Conservation (phyloP, 2,329 filamentous ascomycete species). For the Talaromyces verruculosus region DNA sequence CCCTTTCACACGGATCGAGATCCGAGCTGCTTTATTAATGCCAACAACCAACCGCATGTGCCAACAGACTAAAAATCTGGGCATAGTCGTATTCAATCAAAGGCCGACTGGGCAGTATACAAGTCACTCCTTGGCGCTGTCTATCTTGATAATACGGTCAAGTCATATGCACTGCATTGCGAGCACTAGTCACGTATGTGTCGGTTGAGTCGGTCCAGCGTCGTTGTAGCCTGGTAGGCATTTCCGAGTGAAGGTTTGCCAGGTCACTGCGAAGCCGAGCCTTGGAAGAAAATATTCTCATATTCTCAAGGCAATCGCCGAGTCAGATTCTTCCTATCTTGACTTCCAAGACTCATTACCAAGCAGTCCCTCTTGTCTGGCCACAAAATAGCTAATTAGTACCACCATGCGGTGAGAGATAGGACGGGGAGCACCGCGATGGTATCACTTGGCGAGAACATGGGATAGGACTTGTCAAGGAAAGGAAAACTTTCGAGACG, state of each 20-base stretch:
- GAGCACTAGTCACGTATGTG: neutral
- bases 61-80: neutral
- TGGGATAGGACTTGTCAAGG: neutral
- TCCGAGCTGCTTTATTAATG: conserved; percentile 3
- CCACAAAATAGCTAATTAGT: neutral
- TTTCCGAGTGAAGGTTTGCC: neutral
- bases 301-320: neutral
- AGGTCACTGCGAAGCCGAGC: neutral
- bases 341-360: neutral
- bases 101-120: neutral
- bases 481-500: neutral
- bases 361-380: neutral
- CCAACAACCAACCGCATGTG: neutral
- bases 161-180: neutral
- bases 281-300: neutral
- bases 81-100: neutral
- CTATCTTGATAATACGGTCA: neutral
- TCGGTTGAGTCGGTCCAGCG: neutral
- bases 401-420: conserved; percentile 2
- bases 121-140: neutral
- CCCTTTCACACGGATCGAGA: neutral
- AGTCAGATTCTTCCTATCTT: neutral
- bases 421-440: neutral
- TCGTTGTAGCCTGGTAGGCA: neutral
- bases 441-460: conserved; percentile 4